These are phyloP conservation scores for Theileria annulata DNA, from an alignment of 169 alveolate species.

Conservation along the genomic window DNA sequence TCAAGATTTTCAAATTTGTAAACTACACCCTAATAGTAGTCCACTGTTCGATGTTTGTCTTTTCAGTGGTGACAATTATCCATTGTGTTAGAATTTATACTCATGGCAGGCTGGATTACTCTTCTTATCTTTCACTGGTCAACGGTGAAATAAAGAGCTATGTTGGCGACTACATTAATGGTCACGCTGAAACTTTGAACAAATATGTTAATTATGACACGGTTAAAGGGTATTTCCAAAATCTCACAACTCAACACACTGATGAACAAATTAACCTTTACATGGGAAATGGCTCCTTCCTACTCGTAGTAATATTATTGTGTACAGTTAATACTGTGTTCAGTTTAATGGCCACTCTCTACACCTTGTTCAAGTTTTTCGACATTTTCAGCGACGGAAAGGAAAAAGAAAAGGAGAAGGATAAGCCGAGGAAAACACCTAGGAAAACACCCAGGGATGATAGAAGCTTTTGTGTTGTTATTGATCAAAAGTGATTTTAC, in stretches of 20 bases:
- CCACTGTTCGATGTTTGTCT: conserved; percentile 19
- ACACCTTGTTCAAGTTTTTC: conserved; percentile 53
- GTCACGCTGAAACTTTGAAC: background rate
- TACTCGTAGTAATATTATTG: conserved; percentile 28
- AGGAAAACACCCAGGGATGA: background rate
- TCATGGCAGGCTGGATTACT: conserved; percentile 47
- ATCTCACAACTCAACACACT: conserved; percentile 41
- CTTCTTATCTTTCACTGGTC: conserved; percentile 43
- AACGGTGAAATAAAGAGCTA: conserved; percentile 29
- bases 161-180: conserved; percentile 3
- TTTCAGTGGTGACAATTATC: conserved; percentile 48
- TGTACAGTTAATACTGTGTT: conserved; percentile 43
- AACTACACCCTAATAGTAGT: conserved; percentile 47
- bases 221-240: conserved; percentile 26
- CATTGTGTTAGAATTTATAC: conserved; percentile 52
- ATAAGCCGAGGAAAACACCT: background rate
- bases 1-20: conserved; percentile 40
- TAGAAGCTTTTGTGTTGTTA: conserved; percentile 7
- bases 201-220: conserved; percentile 26
- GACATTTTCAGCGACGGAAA: conserved; percentile 33
- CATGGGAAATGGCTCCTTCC: conserved; percentile 65
- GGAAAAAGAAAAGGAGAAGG: background rate
- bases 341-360: conserved; percentile 40
- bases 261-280: conserved; percentile 51
- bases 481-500: background rate